A percentile compares a stretch with the other conserved stretches of the same genome.
phyloP scores from a whole-genome alignment of 305 asterid genomes.

The Fraxinus dipetala region DNA sequence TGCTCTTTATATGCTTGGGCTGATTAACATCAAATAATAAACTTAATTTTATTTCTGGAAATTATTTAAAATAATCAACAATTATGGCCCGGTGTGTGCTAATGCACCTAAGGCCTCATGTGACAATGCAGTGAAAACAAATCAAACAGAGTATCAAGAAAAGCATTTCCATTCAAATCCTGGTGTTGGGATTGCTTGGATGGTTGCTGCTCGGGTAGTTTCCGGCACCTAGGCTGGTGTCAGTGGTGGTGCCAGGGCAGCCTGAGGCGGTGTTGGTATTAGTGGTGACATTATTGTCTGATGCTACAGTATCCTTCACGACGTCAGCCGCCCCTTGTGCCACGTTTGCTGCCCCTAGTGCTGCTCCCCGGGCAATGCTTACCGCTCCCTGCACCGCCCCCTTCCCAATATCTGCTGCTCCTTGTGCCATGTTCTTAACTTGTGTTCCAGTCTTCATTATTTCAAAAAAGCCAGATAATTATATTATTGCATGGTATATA shows the following conservation, averaged over 20 bases:
- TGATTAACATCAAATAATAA: neutral
- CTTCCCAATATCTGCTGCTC: conserved; percentile 43
- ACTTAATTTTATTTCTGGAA: neutral
- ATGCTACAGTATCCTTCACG: no score
- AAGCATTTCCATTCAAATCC: neutral
- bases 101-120: neutral
- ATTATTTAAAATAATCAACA: neutral
- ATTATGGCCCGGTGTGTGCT: neutral
- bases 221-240: neutral
- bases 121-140: neutral
- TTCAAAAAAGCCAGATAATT: neutral
- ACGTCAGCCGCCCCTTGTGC: conserved; percentile 45
- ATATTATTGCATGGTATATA: neutral
- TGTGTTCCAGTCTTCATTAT: conserved; percentile 38
- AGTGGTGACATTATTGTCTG: neutral
- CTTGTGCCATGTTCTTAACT: conserved; percentile 42
- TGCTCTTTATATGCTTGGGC: neutral
- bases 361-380: conserved; percentile 51
- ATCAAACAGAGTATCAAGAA: neutral
- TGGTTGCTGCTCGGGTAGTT: neutral
- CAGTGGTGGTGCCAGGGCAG: neutral
- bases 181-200: conserved; percentile 25
- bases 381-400: conserved; percentile 50
- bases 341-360: conserved; percentile 45
- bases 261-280: neutral